phyloP scores from a whole-genome alignment of 805 yeast species.

The Danielia oregonensis region DNA sequence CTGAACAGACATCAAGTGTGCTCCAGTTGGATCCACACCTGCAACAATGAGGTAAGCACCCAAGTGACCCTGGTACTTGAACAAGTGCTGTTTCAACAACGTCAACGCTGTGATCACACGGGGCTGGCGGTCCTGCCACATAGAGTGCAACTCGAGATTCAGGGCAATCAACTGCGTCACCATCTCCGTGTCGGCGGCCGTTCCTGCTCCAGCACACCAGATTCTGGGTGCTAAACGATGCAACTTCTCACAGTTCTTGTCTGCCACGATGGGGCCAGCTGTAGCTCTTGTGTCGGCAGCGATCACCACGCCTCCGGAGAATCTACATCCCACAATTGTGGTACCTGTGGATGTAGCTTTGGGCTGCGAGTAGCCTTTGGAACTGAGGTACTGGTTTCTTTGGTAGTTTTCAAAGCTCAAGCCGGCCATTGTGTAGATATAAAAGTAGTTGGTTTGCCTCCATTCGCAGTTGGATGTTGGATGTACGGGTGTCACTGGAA shows the following conservation, averaged over 20 bases:
- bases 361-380: slow-evolving; percentile 74
- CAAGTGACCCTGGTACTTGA: slow-evolving; percentile 94
- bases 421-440: slow-evolving; percentile 64
- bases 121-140: slow-evolving; percentile 81
- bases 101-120: slow-evolving; percentile 92
- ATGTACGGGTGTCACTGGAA: slow-evolving; percentile 1
- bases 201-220: slow-evolving; percentile 99
- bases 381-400: slow-evolving; percentile 73
- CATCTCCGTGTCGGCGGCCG: slow-evolving; percentile 99
- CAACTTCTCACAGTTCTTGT: slow-evolving; percentile 94
- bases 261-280: slow-evolving; percentile 94
- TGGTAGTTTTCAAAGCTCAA: slow-evolving; percentile 90
- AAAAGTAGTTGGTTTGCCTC: not conserved
- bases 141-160: slow-evolving; percentile 84
- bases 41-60: slow-evolving; percentile 99
- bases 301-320: slow-evolving; percentile 90
- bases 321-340: slow-evolving; percentile 96
- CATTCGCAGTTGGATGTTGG: not conserved
- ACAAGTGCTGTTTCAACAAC: slow-evolving; percentile 89
- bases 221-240: slow-evolving; percentile 86
- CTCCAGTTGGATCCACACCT: slow-evolving; percentile 95
- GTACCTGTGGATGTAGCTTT: slow-evolving; percentile 97
- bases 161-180: slow-evolving; percentile 92
- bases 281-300: slow-evolving; percentile 99
- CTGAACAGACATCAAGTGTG: slow-evolving; percentile 87